These are phyloP conservation scores for Akebia trifoliata DNA, from an alignment of 164 flowering plant genomes.

Conservation along the genomic window DNA sequence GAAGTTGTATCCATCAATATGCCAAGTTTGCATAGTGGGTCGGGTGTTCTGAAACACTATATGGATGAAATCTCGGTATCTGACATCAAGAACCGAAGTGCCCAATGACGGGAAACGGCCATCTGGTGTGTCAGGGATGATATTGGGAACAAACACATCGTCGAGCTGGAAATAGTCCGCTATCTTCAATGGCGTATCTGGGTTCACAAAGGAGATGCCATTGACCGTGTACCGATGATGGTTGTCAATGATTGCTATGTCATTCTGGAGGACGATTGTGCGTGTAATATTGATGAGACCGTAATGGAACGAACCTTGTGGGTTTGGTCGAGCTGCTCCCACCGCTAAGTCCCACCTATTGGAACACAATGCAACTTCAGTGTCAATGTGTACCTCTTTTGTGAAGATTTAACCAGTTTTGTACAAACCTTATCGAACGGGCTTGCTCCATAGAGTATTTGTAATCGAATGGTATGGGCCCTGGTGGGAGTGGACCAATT, in stretches of 20 bases:
- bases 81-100: constrained; percentile 16
- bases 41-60: constrained; percentile 30
- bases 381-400: too few species aligned
- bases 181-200: constrained; percentile 40
- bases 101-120: constrained; percentile 16
- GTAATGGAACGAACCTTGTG: constrained; percentile 45
- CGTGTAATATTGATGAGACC: constrained; percentile 27
- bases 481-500: constrained; percentile 14
- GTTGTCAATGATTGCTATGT: background rate
- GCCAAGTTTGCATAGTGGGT: constrained; percentile 26
- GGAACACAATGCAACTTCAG: background rate
- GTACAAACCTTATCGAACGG: constrained; percentile 35
- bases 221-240: constrained; percentile 28
- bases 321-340: constrained; percentile 40
- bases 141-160: constrained; percentile 1
- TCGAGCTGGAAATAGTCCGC: constrained; percentile 27
- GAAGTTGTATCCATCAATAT: constrained; percentile 39
- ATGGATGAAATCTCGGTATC: constrained; percentile 20
- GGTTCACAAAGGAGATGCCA: constrained; percentile 28
- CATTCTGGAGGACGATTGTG: constrained; percentile 26
- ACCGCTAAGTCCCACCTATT: constrained; percentile 32
- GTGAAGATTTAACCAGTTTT: too few species aligned
- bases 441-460: constrained; percentile 38
- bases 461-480: constrained; percentile 24
- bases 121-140: constrained; percentile 21